Base-by-base conservation (phyloP, 1,284 basidiomycete species). In the Boletus mariae region DNA sequence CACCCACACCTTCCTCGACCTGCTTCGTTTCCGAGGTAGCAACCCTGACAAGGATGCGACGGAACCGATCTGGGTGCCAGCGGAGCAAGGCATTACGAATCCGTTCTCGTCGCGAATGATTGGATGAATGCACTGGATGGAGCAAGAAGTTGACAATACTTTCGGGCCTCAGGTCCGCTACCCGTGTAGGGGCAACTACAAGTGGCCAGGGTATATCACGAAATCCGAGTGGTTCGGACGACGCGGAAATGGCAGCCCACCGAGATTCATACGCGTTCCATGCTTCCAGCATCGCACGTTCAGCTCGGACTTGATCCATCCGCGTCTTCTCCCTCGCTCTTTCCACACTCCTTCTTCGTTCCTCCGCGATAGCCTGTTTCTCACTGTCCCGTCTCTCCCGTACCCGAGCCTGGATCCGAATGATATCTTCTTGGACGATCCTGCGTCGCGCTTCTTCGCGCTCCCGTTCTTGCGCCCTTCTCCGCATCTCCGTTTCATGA, bases 51-150 rank as follows among this genome's bases (percentile, higher is more conserved):
- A 85, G 65, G 42, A 85, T 57, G 40, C 83, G 71, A 53, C 76
- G 71, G 70, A 90, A 90, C 44, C 85, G 74, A 67, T 90, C 88
- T 3, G 88, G 88, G 64, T 90, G 87, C 87, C 87, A 90, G 50
- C 84, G 74, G 32, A 86, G 76, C 64, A 87, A 75, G 3, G 84
- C 86, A 34, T 68, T 73, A 45, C 80, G 78, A 55, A 89, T 76
- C 49, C 85, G 76, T 47, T 89, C 85, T 65, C 82, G 85, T 57
- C 75, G 76, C 40, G 79, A 73, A 56, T 78, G 75, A 23, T 71
- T 71, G 47, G 72, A 71, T n/a, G 85, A 85, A 67, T 87, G 84
- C 29, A 72, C 57, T 10, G 78, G 74, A 15, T 84, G 85, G 44
- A 87, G 69, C 40, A 90, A 70, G 65, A 90, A 87, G 47, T 66